Conservation (phyloP, 495 filamentous ascomycete species). For the Aspergillus panamensis region DNA sequence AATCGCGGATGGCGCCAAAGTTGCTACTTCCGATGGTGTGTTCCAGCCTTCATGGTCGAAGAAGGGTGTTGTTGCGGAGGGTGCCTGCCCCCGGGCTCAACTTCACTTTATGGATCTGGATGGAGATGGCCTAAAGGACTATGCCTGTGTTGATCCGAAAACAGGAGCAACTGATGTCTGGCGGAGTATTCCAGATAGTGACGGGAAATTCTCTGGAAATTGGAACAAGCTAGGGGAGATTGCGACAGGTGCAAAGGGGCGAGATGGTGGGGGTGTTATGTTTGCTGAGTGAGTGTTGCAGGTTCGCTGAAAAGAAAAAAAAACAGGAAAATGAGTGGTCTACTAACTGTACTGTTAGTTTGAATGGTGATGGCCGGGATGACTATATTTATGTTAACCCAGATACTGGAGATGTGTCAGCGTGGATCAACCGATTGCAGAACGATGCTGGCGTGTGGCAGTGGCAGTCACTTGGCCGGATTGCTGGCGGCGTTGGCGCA, state of each 20-base stretch:
- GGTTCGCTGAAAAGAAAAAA: background rate
- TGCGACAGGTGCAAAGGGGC: background rate
- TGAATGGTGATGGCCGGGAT: slow-evolving; percentile 7
- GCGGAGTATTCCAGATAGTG: background rate
- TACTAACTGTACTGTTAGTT: background rate
- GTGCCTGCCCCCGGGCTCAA: background rate
- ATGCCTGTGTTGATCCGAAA: slow-evolving; percentile 2
- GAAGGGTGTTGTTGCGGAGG: background rate
- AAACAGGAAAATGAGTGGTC: background rate
- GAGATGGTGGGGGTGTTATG: background rate
- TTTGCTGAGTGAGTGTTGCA: slow-evolving; percentile 3
- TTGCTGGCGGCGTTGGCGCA: background rate
- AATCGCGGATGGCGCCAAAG: background rate
- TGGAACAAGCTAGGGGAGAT: background rate
- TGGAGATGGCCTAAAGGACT: slow-evolving; percentile 5
- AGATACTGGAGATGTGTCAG: background rate
- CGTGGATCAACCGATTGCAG: slow-evolving; percentile 3
- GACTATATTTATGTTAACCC: slow-evolving; percentile 4
- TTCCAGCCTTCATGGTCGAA: background rate
- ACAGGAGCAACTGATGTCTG: background rate
- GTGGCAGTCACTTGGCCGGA: background rate
- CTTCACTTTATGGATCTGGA: background rate
- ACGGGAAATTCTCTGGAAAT: background rate
- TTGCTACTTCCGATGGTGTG: background rate
- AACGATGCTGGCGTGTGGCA: background rate